Base-by-base conservation (phyloP, 345 rosid genomes). In the Rhodamnia rubescens region DNA sequence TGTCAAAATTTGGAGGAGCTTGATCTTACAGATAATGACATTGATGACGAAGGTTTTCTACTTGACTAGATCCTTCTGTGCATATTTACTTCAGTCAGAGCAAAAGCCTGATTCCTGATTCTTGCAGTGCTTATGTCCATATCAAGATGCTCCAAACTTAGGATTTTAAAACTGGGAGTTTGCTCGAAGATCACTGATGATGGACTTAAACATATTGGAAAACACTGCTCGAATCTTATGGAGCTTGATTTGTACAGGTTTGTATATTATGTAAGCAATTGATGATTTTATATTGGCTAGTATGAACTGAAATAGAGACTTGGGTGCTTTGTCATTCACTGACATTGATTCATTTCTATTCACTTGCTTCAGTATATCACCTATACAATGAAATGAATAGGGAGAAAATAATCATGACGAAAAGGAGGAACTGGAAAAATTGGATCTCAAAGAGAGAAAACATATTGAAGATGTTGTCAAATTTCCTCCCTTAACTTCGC, bases 201-300 rank as follows among this genome's bases (percentile, higher is more conserved):
- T 57, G 97, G 97, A 82, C 91, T 94, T 47, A 81, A 90, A 74
- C 86, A 88, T 83, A 87, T 93, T 74, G 94, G 94, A 55, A 86
- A 51, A 89, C 53, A 85, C 83, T 94, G 97, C 90, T 84, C 90
- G 22, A 90, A 92, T 86, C 94, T 94, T 59, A 50, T 53, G 50
- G 97, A 94, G 91, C 93, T 94, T 53, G 97, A 93, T 85, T 86
- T 94, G 64, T 94, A 94, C 91, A 91, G 94, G 97, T 93, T 74
- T 83, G 84, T 27, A 15, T 22, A 84, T 29, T 21, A 53, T 74
- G 58, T 75, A 7, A 75, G 59, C 59, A 56, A 57, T 57, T 57
- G 61, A 32, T 47, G 47, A 58, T 85, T 83, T 16, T 50, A 42
- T 44, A 58, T 16, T 42, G 29, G 52, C 50, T 57, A 69, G 75